These are phyloP conservation scores for Atkinsonella hypoxylon DNA, from an alignment of 2,329 filamentous ascomycete genomes.

Conservation along the genomic window DNA sequence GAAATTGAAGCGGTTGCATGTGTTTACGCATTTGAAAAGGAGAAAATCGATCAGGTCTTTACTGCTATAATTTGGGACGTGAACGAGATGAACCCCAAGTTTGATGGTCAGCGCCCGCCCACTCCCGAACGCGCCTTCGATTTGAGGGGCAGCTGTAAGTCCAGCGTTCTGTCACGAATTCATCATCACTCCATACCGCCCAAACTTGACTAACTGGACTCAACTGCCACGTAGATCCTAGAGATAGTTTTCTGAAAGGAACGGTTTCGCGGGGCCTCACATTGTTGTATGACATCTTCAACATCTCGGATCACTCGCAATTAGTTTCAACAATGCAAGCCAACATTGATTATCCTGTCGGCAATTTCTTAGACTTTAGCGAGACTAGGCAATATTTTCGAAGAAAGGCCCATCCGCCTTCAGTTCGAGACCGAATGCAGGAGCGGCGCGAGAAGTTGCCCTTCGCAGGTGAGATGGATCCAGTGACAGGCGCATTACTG, in stretches of 20 bases:
- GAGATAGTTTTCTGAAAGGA: neutral
- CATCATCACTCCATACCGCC: neutral
- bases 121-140: constrained; percentile 1
- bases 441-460: constrained; percentile 1
- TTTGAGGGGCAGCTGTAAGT: neutral
- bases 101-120: neutral
- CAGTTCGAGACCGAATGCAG: constrained; percentile 2
- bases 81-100: constrained; percentile 3
- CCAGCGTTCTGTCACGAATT: neutral
- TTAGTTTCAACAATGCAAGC: constrained; percentile 2
- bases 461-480: constrained; percentile 6
- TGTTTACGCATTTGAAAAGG: neutral
- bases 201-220: neutral
- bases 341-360: neutral
- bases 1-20: constrained; percentile 5
- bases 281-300: neutral
- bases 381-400: neutral
- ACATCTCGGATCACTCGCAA: neutral
- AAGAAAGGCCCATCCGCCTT: neutral
- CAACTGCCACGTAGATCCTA: neutral
- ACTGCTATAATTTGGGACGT: neutral
- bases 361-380: neutral
- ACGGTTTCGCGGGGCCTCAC: neutral
- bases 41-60: neutral
- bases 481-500: neutral